Conservation (phyloP, 1,139 yeast species). For the Magnusiomyces clavatus region DNA sequence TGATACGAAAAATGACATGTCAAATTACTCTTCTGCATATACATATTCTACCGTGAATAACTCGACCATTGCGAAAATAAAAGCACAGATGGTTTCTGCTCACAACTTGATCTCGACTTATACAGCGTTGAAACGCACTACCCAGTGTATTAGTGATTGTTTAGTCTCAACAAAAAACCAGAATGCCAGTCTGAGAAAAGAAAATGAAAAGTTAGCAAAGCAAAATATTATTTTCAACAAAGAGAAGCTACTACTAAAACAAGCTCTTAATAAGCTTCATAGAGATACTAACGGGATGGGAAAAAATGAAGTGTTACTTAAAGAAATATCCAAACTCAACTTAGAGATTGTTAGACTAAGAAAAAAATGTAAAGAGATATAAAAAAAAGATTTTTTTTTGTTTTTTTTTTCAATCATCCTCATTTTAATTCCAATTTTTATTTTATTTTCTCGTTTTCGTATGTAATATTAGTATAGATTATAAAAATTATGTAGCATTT, state of each 20-base stretch:
- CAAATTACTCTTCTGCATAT: background rate
- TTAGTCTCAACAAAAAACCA: slow-evolving; percentile 1
- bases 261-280: slow-evolving; percentile 12
- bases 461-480: no score
- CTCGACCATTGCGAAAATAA: slow-evolving; percentile 2
- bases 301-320: slow-evolving; percentile 11
- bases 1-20: background rate
- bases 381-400: background rate
- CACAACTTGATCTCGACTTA: slow-evolving; percentile 11
- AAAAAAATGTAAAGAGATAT: slow-evolving; percentile 1
- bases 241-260: slow-evolving; percentile 12
- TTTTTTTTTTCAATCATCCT: background rate
- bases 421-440: no score
- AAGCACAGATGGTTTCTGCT: slow-evolving; percentile 9
- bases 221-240: slow-evolving; percentile 5
- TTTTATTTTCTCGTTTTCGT: no score
- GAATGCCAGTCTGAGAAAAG: slow-evolving; percentile 10
- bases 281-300: slow-evolving; percentile 12
- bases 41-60: background rate
- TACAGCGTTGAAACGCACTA: slow-evolving; percentile 7
- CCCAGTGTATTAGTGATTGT: slow-evolving; percentile 1
- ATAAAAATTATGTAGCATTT: no score
- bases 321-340: slow-evolving; percentile 11
- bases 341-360: slow-evolving; percentile 11
- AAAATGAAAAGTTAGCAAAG: slow-evolving; percentile 9